Base-by-base conservation (phyloP, 148 eudicot species). In the Agrostemma githago region DNA sequence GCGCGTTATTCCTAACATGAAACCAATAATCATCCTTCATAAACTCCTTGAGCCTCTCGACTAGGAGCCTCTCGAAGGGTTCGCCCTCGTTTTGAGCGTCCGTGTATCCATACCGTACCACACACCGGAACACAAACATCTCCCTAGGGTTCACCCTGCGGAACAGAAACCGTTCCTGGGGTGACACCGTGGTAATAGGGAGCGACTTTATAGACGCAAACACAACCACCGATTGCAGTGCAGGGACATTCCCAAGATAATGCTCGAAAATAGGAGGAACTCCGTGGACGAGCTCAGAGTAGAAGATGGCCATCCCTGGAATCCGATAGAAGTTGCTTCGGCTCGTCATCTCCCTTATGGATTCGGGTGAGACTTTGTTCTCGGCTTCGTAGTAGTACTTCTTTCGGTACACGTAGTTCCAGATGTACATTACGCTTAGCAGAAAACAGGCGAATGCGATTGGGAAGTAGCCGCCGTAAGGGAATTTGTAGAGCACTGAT, bases 221-320 rank as follows among this genome's bases (percentile, higher is more conserved):
- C 10, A 90, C 83, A 6, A 88, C 81, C 1, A 88, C 81, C 2
- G 86, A 79, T 76, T 87, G 92, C 9, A 90, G 40, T 0, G 87
- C 88, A 0, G 90, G 92, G 3, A 88, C 82, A 44, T 84, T 90
- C 3, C 66, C 84, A 0, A 85, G 77, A 58, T 90, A 90, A 62
- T 90, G 96, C 78, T 88, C 80, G 64, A 90, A 86, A 58, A 90
- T 88, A 3, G 90, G 96, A 10, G 92, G 96, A 37, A 90, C 81
- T 0, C 96, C 92, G 17, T 90, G 96, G 3, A 87, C 92, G 8
- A 90, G 86, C 76, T 88, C 90, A 0, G 92, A 90, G 76, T 90
- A 90, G 75, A 90, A 90, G 16, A 90, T 76, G 0, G 92, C 89
- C 0, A 90, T 75, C 1, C 96, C 92, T 0, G 85, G 88, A 20